A percentile compares a stretch with the other conserved stretches of the same genome.
These are phyloP conservation scores for Meripilus lineatus DNA, from an alignment of 1,284 basidiomycete species.

Conservation along the genomic window DNA sequence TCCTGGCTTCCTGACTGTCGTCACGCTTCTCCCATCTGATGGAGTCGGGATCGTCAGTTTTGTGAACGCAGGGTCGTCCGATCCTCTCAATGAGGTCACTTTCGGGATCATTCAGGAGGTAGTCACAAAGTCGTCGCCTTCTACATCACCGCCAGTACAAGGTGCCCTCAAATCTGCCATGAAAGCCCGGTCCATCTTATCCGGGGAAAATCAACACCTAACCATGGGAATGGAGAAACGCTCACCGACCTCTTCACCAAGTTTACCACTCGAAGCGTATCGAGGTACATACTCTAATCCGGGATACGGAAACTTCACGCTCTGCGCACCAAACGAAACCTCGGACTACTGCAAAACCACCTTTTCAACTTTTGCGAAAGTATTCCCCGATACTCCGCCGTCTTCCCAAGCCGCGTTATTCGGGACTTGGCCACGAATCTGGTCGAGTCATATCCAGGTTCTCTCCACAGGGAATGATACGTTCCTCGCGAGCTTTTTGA, in stretches of 20 bases:
- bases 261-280: slow-evolving; percentile 7
- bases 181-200: no score
- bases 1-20: slow-evolving; percentile 37
- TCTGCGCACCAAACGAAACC: slow-evolving; percentile 8
- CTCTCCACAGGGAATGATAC: no score
- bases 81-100: slow-evolving; percentile 20
- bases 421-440: slow-evolving; percentile 18
- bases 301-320: slow-evolving; percentile 9
- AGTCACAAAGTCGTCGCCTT: no score
- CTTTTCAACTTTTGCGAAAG: slow-evolving; percentile 14
- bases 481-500: background rate
- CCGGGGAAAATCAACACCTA: no score
- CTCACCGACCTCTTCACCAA: no score
- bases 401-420: slow-evolving; percentile 11
- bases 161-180: no score
- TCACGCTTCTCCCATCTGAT: slow-evolving; percentile 25
- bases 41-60: slow-evolving; percentile 38
- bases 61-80: slow-evolving; percentile 32
- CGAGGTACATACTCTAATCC: slow-evolving; percentile 10
- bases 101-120: no score
- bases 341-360: slow-evolving; percentile 16
- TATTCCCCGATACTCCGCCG: slow-evolving; percentile 9
- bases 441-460: no score
- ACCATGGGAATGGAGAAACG: no score
- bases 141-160: no score